A percentile compares a stretch with the other conserved stretches of the same genome.
Conservation (phyloP, 495 filamentous ascomycete genomes). For the Neurospora sp. region DNA sequence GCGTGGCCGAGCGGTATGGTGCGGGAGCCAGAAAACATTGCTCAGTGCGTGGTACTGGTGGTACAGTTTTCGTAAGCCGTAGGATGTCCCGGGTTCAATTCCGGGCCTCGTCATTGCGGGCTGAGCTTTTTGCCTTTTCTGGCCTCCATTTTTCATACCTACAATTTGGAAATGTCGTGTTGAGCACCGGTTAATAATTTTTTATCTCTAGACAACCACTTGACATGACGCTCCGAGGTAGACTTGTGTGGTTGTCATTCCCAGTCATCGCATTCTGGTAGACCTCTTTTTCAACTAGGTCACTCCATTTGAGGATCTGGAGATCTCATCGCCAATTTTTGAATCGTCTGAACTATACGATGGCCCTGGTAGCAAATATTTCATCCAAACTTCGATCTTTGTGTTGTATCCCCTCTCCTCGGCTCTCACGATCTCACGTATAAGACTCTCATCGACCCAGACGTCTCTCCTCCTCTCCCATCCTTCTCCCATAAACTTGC, state of each 20-base stretch:
- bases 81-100: no score
- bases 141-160: no score
- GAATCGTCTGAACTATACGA: not conserved
- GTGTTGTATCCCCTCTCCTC: not conserved
- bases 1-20: no score
- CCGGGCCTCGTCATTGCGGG: no score
- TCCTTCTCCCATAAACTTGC: not conserved
- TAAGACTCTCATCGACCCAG: not conserved
- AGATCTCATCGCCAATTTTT: not conserved
- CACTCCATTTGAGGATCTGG: not conserved
- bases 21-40: no score
- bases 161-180: no score
- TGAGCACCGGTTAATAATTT: not conserved
- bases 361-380: not conserved
- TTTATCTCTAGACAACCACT: not conserved
- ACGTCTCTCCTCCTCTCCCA: not conserved
- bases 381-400: not conserved
- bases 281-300: not conserved
- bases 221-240: not conserved
- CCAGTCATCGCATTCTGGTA: not conserved
- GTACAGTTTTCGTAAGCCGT: no score
- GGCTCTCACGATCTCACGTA: not conserved
- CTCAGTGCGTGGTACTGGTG: no score
- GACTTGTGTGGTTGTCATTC: not conserved
- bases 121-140: no score